Base-by-base conservation (phyloP, 1,139 yeast genomes). In the Saccharomycopsis phalli region DNA sequence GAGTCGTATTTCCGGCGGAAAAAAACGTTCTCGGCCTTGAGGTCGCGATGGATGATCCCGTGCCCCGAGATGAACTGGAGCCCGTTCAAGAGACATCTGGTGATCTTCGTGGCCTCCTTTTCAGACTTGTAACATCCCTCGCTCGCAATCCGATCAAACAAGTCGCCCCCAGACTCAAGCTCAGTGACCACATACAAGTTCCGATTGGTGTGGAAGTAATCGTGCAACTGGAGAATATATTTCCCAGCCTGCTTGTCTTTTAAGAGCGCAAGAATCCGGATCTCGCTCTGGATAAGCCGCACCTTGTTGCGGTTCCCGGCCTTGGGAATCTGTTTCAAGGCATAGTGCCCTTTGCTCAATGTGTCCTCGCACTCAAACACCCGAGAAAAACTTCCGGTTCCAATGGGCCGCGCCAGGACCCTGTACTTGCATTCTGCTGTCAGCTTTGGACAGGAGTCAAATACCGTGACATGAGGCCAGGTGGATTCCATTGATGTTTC, bases 1-100 rank as follows among this genome's bases (percentile, higher is more conserved):
- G 50, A 40, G n/a, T n/a, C n/a, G n/a, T n/a, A n/a, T n/a, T n/a
- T n/a, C n/a, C n/a, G n/a, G 39, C 62, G 49, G 52, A 86, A 70
- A 41, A 87, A 62, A 44, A 87, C 72, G 52, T 87, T 87, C 54
- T 87, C 96, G 0, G 95, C 95, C 59, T 87, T 87, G 47, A 87
- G 66, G 56, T 87, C 96, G 42, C 96, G 69, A 57, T 87, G 96
- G 11, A 86, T 82, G 36, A 86, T 75, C 38, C 77, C 76, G 49
- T 81, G 77, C 4, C 66, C 59, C 58, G 86, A 95, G 49, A 86
- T 62, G 53, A 83, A 81, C 11, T 68, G 65, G 36, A 87, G 23
- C 10, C 42, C 47, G 10, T 32, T 63, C 10, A 65, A 48, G 23
- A 71, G 53, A 41, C 70, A 62, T 21, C 62, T 59, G 35, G 70